Base-by-base conservation (phyloP, 208 protist genomes). In the Crithidia acanthocephali region DNA sequence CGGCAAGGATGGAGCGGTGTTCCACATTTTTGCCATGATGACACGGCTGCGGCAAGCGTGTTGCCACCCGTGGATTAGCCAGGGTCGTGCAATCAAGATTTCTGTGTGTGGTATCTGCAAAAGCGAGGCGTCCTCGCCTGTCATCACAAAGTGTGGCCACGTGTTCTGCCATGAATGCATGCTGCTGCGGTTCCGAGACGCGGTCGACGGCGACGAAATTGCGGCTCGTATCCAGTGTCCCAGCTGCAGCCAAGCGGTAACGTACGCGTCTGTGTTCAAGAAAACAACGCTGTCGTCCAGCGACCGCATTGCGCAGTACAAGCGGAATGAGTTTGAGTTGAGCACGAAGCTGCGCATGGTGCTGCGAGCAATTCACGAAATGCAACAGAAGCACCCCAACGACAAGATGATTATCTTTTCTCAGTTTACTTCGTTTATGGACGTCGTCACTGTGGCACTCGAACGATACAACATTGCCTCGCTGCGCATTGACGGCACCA, bases 381-480 rank as follows among this genome's bases (percentile, higher is more conserved):
- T 97, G 87, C 76, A 72, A 33, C 74, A 80, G 62, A 79, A 94
- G 11, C 65, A 80, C 64, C 86, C 85, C 20, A 74, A 81, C 32
- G 91, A 95, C 47, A 99, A 99, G 82, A 91, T 93, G 83, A 94
- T 99, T 53, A 94, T 99, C 18, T 99, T 99, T 72, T 98, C 94
- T 15, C 98, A 99, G 59, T 99, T 98, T 85, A 99, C 98, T 4
- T 95, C 90, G 0, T 98, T 99, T 79, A 94, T 99, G 75, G 96
- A 99, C 72, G 78, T 99, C 10, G 90, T 99, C 47, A 87, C 98
- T 25, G 86, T 90, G 0, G 74, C 88, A 2, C 74, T 99, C 1
- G 72, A 87, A 8, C 67, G 77, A 18, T 84, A 76, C 61, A 72
- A 69, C 42, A 87, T 98, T 65, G 28, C 69, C 13, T 96, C 84